Conservation (phyloP, 2,329 filamentous ascomycete genomes). For the Claviceps quebecensis region DNA sequence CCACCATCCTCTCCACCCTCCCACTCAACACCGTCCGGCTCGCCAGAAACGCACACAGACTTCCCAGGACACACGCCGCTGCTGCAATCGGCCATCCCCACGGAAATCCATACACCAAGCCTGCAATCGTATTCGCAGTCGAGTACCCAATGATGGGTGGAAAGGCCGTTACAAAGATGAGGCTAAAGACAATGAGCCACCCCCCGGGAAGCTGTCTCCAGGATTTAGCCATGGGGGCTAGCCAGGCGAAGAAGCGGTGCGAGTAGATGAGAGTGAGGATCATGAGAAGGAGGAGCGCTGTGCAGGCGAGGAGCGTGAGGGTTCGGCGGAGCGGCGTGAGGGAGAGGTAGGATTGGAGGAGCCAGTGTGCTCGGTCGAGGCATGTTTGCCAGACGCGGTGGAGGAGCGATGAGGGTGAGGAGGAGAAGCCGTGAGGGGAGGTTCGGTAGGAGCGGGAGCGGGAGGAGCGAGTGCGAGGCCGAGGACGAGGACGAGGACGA, state of each 20-base stretch:
- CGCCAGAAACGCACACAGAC: slow-evolving; percentile 64
- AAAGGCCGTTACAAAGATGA: slow-evolving; percentile 66
- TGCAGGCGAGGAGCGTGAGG: slow-evolving; percentile 35
- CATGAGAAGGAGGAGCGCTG: slow-evolving; percentile 38
- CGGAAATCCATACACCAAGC: slow-evolving; percentile 42
- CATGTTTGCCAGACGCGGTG: slow-evolving; percentile 18
- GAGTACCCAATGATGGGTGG: slow-evolving; percentile 82
- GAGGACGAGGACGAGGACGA: not conserved
- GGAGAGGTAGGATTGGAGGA: slow-evolving; percentile 35
- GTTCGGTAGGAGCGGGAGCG: slow-evolving; percentile 10
- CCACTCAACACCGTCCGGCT: slow-evolving; percentile 64
- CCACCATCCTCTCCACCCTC: slow-evolving; percentile 70
- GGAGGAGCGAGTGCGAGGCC: slow-evolving; percentile 1
- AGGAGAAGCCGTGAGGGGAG: not conserved
- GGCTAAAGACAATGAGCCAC: slow-evolving; percentile 60
- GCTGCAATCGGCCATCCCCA: slow-evolving; percentile 72
- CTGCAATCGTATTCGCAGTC: slow-evolving; percentile 45
- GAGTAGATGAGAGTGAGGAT: slow-evolving; percentile 66
- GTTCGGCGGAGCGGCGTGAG: slow-evolving; percentile 49
- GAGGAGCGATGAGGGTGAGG: slow-evolving; percentile 20
- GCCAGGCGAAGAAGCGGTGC: slow-evolving; percentile 61
- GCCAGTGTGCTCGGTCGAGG: slow-evolving; percentile 27
- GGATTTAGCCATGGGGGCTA: slow-evolving; percentile 57
- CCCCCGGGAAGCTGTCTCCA: slow-evolving; percentile 65
- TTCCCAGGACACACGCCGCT: slow-evolving; percentile 63